Evolutionary conservation across 192 early-diverging fungal species (phyloP).

Genomic region (Podila minutissima): DNA sequence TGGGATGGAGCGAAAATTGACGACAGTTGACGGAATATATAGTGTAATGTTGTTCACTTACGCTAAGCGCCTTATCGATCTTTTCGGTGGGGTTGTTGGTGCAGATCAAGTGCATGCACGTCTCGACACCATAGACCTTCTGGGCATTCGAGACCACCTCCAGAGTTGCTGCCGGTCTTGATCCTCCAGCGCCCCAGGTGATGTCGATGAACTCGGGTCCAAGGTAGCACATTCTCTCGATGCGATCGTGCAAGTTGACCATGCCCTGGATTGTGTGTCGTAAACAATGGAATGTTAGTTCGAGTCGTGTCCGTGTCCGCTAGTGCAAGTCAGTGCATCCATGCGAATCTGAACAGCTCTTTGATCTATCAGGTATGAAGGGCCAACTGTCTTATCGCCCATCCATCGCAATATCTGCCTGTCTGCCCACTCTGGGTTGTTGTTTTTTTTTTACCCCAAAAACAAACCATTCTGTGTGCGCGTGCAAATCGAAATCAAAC

Average conservation of each 20-base stretch:
- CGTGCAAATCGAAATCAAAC: background rate
- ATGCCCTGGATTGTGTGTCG: constrained; percentile 64
- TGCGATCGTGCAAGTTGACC: constrained; percentile 92
- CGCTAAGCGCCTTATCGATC: constrained; percentile 85
- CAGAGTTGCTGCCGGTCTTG: constrained; percentile 87
- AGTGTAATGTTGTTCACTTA: constrained; percentile 4
- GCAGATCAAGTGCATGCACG: constrained; percentile 97
- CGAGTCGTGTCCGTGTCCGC: background rate
- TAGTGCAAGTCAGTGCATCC: background rate
- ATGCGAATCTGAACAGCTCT: background rate
- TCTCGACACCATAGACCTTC: constrained; percentile 91
- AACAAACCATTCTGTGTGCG: background rate
- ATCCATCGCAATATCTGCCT: too few relatives aligned
- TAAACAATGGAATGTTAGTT: background rate
- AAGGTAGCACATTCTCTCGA: constrained; percentile 92
- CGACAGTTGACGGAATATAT: background rate
- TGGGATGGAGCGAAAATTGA: background rate
- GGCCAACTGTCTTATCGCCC: too few relatives aligned
- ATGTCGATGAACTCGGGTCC: constrained; percentile 96
- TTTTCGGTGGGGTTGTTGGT: constrained; percentile 95
- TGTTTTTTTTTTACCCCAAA: background rate
- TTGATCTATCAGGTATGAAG: background rate
- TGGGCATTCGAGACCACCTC: constrained; percentile 90
- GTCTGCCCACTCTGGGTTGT: too few relatives aligned
- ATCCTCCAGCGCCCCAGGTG: constrained; percentile 97